phyloP scores from a whole-genome alignment of 306 rosid species.

The Casuarina cunninghamiana region DNA sequence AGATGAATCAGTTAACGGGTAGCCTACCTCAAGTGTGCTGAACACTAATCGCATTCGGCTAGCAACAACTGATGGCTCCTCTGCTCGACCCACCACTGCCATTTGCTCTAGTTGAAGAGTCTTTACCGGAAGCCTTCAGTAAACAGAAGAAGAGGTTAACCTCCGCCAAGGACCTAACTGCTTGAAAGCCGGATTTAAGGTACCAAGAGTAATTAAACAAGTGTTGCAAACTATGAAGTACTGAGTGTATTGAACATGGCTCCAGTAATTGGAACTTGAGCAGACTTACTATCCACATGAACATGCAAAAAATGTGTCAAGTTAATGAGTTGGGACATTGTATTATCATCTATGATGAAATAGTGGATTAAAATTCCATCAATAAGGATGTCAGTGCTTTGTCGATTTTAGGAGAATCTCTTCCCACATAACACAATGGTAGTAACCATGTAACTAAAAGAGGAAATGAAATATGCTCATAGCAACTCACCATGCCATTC shows the following conservation, averaged over 20 bases:
- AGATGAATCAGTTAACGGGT: background rate
- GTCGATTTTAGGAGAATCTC: background rate
- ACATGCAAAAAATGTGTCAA: background rate
- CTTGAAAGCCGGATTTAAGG: slow-evolving; percentile 7
- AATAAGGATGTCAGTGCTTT: slow-evolving; percentile 8
- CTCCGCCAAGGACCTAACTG: slow-evolving; percentile 7
- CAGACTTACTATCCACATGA: background rate
- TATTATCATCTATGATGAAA: background rate
- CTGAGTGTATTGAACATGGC: background rate
- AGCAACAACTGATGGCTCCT: slow-evolving; percentile 90
- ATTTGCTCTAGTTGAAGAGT: slow-evolving; percentile 96
- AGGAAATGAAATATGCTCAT: slow-evolving; percentile 2
- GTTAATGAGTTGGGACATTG: background rate
- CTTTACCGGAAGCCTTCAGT: slow-evolving; percentile 90
- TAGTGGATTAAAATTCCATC: background rate
- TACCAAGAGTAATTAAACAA: slow-evolving; percentile 8
- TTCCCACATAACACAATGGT: background rate
- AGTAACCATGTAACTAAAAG: background rate
- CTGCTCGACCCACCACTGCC: slow-evolving; percentile 86
- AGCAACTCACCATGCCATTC: slow-evolving; percentile 95
- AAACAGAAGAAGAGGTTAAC: slow-evolving; percentile 14
- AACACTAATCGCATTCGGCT: slow-evolving; percentile 86
- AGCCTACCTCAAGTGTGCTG: slow-evolving; percentile 91
- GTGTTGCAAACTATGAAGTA: background rate
- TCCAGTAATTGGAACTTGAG: background rate